A percentile compares a stretch with the other conserved stretches of the same genome.
These are phyloP conservation scores for Rhododendron mucronatum DNA, from an alignment of 148 eudicot genomes.

Conservation along the genomic window DNA sequence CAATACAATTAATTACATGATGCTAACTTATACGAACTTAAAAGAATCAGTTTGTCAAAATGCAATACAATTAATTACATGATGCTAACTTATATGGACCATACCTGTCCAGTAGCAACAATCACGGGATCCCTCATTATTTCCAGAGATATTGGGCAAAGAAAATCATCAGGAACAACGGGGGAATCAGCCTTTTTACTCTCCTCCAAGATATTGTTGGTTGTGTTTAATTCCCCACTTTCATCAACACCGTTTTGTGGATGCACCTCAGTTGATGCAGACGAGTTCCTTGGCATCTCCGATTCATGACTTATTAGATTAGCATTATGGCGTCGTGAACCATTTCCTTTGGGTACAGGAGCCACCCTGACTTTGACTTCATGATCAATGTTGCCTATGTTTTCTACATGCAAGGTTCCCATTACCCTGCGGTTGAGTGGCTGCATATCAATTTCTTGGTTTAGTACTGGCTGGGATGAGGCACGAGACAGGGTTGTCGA, in stretches of 20 bases:
- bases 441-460: constrained; percentile 44
- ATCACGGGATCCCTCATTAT: constrained; percentile 95
- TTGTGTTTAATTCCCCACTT: constrained; percentile 16
- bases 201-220: constrained; percentile 35
- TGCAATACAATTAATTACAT: not conserved
- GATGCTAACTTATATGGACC: not conserved
- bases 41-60: not conserved
- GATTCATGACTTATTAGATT: constrained; percentile 17
- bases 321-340: constrained; percentile 19
- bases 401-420: constrained; percentile 67
- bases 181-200: constrained; percentile 47
- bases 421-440: constrained; percentile 36
- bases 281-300: constrained; percentile 23
- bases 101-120: constrained; percentile 92
- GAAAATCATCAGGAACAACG: constrained; percentile 74
- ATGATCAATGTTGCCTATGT: constrained; percentile 57
- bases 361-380: constrained; percentile 38
- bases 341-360: constrained; percentile 20
- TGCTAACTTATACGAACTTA: not conserved
- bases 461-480: constrained; percentile 57
- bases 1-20: not conserved
- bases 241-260: constrained; percentile 17
- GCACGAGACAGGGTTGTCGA: constrained; percentile 50
- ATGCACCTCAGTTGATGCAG: constrained; percentile 25
- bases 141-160: constrained; percentile 85